phyloP scores from a whole-genome alignment of 2,329 filamentous ascomycete species.

The Mycosphaerella sp. region DNA sequence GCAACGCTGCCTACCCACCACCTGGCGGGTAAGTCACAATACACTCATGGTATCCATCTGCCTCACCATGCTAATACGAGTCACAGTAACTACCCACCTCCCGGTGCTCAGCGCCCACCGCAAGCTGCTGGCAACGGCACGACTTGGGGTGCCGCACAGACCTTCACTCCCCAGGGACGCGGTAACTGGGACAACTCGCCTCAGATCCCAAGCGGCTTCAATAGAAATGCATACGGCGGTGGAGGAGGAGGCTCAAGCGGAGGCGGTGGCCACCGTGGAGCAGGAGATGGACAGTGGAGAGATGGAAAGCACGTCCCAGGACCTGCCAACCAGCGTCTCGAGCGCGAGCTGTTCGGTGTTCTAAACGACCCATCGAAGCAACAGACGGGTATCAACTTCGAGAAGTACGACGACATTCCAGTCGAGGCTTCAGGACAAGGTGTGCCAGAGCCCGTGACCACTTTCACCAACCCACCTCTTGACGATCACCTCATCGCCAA shows the following conservation, averaged over 20 bases:
- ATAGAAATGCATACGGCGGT: conserved; percentile 58
- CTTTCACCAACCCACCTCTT: conserved; percentile 89
- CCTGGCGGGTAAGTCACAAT: conserved; percentile 27
- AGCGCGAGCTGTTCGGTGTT: conserved; percentile 92
- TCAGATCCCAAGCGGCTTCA: conserved; percentile 44
- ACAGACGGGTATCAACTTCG: conserved; percentile 98
- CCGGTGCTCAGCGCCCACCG: conserved; percentile 1
- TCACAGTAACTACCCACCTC: conserved; percentile 41
- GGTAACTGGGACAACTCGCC: conserved; percentile 35
- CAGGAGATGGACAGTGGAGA: conserved; percentile 92
- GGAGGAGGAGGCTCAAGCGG: conserved; percentile 45
- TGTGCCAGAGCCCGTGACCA: conserved; percentile 83
- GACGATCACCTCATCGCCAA: conserved; percentile 90
- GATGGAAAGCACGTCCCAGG: conserved; percentile 95
- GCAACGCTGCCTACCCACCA: conserved; percentile 37
- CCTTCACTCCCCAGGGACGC: conserved; percentile 47
- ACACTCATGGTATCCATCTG: background rate
- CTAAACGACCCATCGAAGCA: conserved; percentile 91
- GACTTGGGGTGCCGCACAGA: conserved; percentile 50
- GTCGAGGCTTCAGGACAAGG: conserved; percentile 93
- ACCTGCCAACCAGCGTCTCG: conserved; percentile 76
- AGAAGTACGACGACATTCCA: conserved; percentile 99
- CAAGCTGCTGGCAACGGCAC: conserved; percentile 27
- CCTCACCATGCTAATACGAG: conserved; percentile 12
- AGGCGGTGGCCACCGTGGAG: conserved; percentile 61